A percentile compares a stretch with the other conserved stretches of the same genome.
Evolutionary conservation across 805 yeast genomes (phyloP).

Genomic region (Diddensiella transvaalensis): DNA sequence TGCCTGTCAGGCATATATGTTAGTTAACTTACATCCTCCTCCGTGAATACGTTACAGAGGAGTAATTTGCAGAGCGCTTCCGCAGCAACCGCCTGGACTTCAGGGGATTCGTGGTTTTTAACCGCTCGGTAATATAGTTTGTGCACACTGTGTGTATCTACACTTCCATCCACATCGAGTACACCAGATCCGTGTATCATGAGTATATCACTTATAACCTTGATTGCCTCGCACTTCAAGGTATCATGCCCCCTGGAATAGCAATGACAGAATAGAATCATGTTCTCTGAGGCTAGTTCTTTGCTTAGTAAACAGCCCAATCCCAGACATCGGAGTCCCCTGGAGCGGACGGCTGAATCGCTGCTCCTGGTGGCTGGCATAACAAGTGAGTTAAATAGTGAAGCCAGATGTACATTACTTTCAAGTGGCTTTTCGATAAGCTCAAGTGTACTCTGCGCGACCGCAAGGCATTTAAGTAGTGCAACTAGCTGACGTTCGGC

Average conservation of each 20-base stretch:
- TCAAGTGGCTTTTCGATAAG: conserved; percentile 61
- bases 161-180: conserved; percentile 56
- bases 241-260: conserved; percentile 63
- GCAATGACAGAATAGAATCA: conserved; percentile 65
- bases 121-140: conserved; percentile 66
- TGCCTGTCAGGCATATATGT: no score
- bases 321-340: conserved; percentile 75
- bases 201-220: conserved; percentile 72
- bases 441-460: conserved; percentile 68
- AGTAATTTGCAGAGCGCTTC: conserved; percentile 82
- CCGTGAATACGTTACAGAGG: conserved; percentile 69
- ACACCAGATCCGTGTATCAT: conserved; percentile 72
- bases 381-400: conserved; percentile 72
- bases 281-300: conserved; percentile 59
- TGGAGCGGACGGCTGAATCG: conserved; percentile 50
- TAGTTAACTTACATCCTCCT: conserved; percentile 47
- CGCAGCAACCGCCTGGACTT: conserved; percentile 74
- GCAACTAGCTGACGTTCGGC: conserved; percentile 28
- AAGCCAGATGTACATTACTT: conserved; percentile 60
- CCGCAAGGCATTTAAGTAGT: conserved; percentile 55
- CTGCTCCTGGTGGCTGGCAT: conserved; percentile 70
- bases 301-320: conserved; percentile 69
- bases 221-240: conserved; percentile 58
- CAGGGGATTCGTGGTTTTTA: conserved; percentile 48
- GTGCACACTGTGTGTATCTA: conserved; percentile 57